A percentile compares a stretch with the other conserved stretches of the same genome.
Conservation (phyloP, 1,139 yeast species). For the Pichia sp. region DNA sequence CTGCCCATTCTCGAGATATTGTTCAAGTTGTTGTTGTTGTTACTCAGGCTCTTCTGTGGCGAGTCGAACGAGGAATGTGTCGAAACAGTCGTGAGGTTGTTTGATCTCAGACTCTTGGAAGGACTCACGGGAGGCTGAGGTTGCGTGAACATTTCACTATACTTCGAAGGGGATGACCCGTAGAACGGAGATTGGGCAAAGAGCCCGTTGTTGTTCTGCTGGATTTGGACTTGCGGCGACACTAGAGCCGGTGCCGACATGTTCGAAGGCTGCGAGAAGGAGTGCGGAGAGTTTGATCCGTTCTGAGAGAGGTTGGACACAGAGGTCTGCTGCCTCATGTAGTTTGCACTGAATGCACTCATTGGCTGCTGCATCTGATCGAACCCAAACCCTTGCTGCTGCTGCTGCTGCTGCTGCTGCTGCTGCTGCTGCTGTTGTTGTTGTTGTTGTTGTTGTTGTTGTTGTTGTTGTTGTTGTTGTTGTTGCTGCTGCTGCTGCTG, state of each 20-base stretch:
- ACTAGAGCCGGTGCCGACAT: constrained; percentile 14
- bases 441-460: constrained; percentile 13
- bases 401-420: constrained; percentile 13
- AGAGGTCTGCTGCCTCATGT: constrained; percentile 21
- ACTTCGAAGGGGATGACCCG: constrained; percentile 26
- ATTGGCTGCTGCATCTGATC: constrained; percentile 11
- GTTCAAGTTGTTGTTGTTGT: neutral
- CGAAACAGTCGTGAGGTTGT: constrained; percentile 26
- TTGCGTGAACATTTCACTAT: constrained; percentile 21
- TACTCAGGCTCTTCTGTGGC: constrained; percentile 21
- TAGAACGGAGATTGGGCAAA: constrained; percentile 9
- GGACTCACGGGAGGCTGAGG: constrained; percentile 32
- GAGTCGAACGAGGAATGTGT: constrained; percentile 26
- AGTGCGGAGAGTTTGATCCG: constrained; percentile 1
- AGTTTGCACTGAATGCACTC: constrained; percentile 16
- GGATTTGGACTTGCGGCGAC: constrained; percentile 15
- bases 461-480: constrained; percentile 8
- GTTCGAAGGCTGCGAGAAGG: constrained; percentile 1
- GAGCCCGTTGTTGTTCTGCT: neutral
- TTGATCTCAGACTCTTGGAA: constrained; percentile 28
- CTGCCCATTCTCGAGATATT: constrained; percentile 5
- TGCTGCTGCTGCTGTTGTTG: no score
- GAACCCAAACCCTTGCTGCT: constrained; percentile 2
- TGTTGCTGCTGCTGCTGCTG: no score
- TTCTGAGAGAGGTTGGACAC: constrained; percentile 18